Percentiles rank a stretch among this genome's conserved stretches.
phyloP scores from a whole-genome alignment of 441 rosid species.

The Gossypium schwendimanii region DNA sequence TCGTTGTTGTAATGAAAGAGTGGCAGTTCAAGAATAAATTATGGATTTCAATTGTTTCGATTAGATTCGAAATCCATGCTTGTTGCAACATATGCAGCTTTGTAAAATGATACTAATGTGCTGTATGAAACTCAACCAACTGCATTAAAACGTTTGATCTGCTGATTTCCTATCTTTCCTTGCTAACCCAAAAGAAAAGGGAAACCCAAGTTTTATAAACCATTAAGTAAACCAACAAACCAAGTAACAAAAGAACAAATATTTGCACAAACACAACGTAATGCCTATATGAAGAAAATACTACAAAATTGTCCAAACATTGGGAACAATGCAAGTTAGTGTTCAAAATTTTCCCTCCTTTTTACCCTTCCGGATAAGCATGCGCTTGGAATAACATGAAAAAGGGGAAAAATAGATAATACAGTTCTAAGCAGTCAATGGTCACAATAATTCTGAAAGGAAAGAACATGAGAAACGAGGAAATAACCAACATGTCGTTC shows the following conservation, averaged over 20 bases:
- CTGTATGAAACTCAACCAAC: neutral
- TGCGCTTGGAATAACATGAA: neutral
- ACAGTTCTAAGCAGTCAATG: neutral
- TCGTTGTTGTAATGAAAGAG: neutral
- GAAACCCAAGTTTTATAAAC: neutral
- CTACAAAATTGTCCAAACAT: neutral
- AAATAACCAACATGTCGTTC: neutral
- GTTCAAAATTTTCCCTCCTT: neutral
- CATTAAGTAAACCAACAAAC: neutral
- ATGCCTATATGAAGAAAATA: neutral
- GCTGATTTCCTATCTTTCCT: neutral
- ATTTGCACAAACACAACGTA: neutral
- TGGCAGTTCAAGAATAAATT: neutral
- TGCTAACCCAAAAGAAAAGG: no score
- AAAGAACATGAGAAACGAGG: neutral
- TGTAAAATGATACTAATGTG: neutral
- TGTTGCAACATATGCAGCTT: neutral
- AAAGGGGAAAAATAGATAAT: neutral
- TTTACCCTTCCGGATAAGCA: neutral
- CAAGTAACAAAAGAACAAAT: neutral
- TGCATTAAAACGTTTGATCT: neutral
- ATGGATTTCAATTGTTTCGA: neutral
- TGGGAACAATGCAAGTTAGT: neutral
- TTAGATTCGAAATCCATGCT: neutral
- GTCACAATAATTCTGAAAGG: neutral